Conservation (phyloP, 2,329 filamentous ascomycete genomes). For the Claviceps humidiphila region DNA sequence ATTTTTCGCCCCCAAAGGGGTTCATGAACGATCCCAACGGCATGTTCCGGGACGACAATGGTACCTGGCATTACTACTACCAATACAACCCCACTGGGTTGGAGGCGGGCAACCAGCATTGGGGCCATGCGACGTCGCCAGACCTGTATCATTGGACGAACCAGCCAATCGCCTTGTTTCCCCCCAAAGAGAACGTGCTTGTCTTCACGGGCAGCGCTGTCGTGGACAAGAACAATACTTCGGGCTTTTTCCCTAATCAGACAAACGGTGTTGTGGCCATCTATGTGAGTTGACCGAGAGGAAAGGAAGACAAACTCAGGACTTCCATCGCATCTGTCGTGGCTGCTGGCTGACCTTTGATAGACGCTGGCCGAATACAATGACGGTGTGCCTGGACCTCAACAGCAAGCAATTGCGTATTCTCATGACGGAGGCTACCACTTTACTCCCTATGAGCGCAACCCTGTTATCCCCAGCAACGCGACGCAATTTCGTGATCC, state of each 20-base stretch:
- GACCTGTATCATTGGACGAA: constrained; percentile 54
- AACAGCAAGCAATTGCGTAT: constrained; percentile 49
- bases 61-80: constrained; percentile 52
- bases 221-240: constrained; percentile 50
- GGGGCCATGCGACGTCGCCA: constrained; percentile 50
- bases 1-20: constrained; percentile 3
- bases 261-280: constrained; percentile 47
- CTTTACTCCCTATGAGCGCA: constrained; percentile 44
- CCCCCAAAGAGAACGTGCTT: constrained; percentile 27
- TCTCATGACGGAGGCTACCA: constrained; percentile 48
- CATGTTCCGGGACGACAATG: constrained; percentile 38
- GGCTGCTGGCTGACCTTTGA: background rate
- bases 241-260: constrained; percentile 49
- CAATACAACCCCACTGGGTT: constrained; percentile 34
- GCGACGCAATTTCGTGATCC: constrained; percentile 50
- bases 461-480: constrained; percentile 45
- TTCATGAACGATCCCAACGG: constrained; percentile 8
- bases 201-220: constrained; percentile 45
- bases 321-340: constrained; percentile 3
- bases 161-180: constrained; percentile 47
- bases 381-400: constrained; percentile 9
- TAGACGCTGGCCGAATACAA: constrained; percentile 13
- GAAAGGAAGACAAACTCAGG: too few relatives aligned
- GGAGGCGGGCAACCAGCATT: constrained; percentile 47
- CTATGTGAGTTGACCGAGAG: constrained; percentile 12